These are phyloP conservation scores for Pugionium cornutum DNA, from an alignment of 345 rosid genomes.

Conservation along the genomic window DNA sequence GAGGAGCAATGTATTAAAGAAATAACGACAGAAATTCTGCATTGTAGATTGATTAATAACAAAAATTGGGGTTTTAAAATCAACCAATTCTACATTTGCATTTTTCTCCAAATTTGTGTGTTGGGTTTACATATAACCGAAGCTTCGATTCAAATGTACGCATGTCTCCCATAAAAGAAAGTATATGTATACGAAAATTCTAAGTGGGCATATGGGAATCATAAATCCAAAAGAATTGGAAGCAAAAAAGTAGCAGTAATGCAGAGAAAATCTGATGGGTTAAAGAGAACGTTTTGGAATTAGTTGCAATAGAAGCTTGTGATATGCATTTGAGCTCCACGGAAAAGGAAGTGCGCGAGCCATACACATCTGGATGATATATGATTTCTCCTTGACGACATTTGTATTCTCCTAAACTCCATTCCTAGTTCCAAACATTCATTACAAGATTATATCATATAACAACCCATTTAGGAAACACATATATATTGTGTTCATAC, in stretches of 20 bases:
- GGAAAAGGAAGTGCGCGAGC: slow-evolving; percentile 45
- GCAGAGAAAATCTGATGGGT: slow-evolving; percentile 60
- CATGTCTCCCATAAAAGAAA: too few species aligned
- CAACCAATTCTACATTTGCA: too few species aligned
- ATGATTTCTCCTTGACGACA: slow-evolving; percentile 51
- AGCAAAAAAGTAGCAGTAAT: slow-evolving; percentile 42
- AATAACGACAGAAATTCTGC: too few species aligned
- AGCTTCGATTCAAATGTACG: slow-evolving; percentile 15
- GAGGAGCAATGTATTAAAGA: too few species aligned
- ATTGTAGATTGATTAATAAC: too few species aligned
- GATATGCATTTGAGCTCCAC: slow-evolving; percentile 65
- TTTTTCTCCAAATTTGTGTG: too few species aligned
- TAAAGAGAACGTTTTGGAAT: slow-evolving; percentile 45
- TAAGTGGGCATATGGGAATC: slow-evolving; percentile 9
- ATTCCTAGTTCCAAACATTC: slow-evolving; percentile 44
- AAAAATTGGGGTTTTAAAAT: too few species aligned
- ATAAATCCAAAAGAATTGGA: slow-evolving; percentile 35
- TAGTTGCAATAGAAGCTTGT: slow-evolving; percentile 15
- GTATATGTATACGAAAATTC: too few species aligned
- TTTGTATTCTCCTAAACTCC: slow-evolving; percentile 66
- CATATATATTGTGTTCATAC: too few species aligned
- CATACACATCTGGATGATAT: slow-evolving; percentile 43
- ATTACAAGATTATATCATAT: slow-evolving; percentile 7
- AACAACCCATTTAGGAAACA: too few species aligned
- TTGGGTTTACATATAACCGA: too few species aligned